Evolutionary conservation across 371 early-diverging fungal species (phyloP).

Genomic region (Lichtheimia ramosa): DNA sequence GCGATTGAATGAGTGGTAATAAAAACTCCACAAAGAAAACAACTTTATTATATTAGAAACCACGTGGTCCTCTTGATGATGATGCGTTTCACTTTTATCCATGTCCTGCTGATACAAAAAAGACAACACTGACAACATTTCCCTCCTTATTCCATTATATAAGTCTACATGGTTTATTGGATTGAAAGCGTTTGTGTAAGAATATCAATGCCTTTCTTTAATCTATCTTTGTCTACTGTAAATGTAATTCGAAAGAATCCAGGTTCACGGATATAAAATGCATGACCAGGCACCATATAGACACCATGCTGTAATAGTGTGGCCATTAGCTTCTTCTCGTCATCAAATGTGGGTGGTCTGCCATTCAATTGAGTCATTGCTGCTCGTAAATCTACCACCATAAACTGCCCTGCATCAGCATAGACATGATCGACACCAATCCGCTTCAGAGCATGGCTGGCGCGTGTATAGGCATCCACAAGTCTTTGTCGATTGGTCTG

Average conservation of each 20-base stretch:
- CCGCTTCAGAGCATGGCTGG: slow-evolving; percentile 37
- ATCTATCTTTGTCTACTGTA: slow-evolving; percentile 17
- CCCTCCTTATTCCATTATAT: too few relatives aligned
- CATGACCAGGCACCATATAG: slow-evolving; percentile 65
- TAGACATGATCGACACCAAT: slow-evolving; percentile 53
- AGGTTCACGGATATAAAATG: slow-evolving; percentile 53
- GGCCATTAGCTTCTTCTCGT: slow-evolving; percentile 36
- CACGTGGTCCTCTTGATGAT: too few relatives aligned
- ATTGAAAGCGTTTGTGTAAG: background rate
- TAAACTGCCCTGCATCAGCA: slow-evolving; percentile 68
- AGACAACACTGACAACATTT: too few relatives aligned
- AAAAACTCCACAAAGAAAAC: too few relatives aligned
- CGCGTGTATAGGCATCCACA: slow-evolving; percentile 44
- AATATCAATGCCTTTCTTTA: slow-evolving; percentile 19
- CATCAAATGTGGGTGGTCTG: slow-evolving; percentile 17
- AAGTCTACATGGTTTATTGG: too few relatives aligned
- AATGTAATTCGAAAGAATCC: slow-evolving; percentile 71
- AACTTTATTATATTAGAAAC: too few relatives aligned
- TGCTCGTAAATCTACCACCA: slow-evolving; percentile 53
- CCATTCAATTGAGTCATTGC: too few relatives aligned
- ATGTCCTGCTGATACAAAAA: too few relatives aligned
- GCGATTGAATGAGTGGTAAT: too few relatives aligned
- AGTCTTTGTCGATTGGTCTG: slow-evolving; percentile 56
- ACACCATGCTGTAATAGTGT: slow-evolving; percentile 54
- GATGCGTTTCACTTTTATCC: too few relatives aligned